These are phyloP conservation scores for Xerocomus amazonicus DNA, from an alignment of 1,284 basidiomycete species.

Conservation along the genomic window DNA sequence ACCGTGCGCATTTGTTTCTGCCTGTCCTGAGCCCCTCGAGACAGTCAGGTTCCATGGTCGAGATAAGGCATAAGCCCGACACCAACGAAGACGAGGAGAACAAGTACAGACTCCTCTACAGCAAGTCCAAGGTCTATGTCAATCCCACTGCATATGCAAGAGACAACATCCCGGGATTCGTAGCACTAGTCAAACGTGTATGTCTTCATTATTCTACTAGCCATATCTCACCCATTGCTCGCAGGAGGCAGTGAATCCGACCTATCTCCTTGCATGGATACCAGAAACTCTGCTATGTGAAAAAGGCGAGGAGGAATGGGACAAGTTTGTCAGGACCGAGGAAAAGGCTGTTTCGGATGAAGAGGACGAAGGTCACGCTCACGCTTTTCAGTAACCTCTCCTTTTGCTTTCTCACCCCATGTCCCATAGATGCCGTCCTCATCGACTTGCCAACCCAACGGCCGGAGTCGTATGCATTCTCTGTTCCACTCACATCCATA, in stretches of 20 bases:
- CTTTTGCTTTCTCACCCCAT: constrained; percentile 8
- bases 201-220: constrained; percentile 25
- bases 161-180: constrained; percentile 93
- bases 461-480: constrained; percentile 92
- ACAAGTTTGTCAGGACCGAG: constrained; percentile 82
- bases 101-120: constrained; percentile 74
- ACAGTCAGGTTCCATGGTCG: constrained; percentile 72
- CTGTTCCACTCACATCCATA: constrained; percentile 82
- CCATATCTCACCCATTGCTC: constrained; percentile 12
- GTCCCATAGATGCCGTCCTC: constrained; percentile 62
- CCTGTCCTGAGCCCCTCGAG: not conserved
- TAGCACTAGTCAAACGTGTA: constrained; percentile 81
- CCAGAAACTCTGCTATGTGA: constrained; percentile 77
- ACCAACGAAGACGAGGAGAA: constrained; percentile 46
- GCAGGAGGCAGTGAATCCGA: constrained; percentile 70
- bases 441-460: constrained; percentile 73
- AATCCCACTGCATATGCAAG: constrained; percentile 89
- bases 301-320: constrained; percentile 74
- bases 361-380: constrained; percentile 67
- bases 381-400: not conserved
- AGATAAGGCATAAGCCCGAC: constrained; percentile 54
- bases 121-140: constrained; percentile 90
- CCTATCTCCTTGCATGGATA: constrained; percentile 80
- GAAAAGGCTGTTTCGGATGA: constrained; percentile 55
- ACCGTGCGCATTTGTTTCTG: not conserved